Percentiles rank a stretch among this genome's conserved stretches.
These are phyloP conservation scores for Tuber umbilicatum DNA, from an alignment of 495 filamentous ascomycete species.

Conservation along the genomic window DNA sequence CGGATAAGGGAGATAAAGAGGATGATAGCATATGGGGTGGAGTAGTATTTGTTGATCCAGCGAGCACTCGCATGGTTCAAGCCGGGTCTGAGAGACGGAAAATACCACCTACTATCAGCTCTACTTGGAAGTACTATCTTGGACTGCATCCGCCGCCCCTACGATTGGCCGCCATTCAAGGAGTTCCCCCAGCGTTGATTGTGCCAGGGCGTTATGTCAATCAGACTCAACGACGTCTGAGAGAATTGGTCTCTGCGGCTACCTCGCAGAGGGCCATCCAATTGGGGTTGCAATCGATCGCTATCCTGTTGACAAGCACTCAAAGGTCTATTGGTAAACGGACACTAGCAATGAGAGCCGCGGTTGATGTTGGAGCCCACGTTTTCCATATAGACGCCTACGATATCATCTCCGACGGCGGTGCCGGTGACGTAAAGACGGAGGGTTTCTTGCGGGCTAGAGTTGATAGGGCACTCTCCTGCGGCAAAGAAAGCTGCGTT, in stretches of 20 bases:
- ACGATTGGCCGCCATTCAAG: slow-evolving; percentile 46
- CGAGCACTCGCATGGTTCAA: slow-evolving; percentile 77
- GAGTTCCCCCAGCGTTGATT: slow-evolving; percentile 45
- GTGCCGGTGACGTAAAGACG: slow-evolving; percentile 83
- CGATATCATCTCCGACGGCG: slow-evolving; percentile 84
- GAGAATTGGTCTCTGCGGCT: slow-evolving; percentile 80
- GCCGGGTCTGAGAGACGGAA: slow-evolving; percentile 74
- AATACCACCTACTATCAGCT: slow-evolving; percentile 64
- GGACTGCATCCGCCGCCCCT: slow-evolving; percentile 58
- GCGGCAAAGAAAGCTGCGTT: slow-evolving; percentile 74
- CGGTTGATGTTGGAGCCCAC: slow-evolving; percentile 82
- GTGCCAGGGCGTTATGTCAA: slow-evolving; percentile 52
- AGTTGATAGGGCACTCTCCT: slow-evolving; percentile 79
- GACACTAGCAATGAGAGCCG: slow-evolving; percentile 65
- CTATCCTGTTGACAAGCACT: slow-evolving; percentile 78
- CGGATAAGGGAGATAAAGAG: slow-evolving; percentile 53
- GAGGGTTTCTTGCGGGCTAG: slow-evolving; percentile 81
- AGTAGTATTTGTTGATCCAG: slow-evolving; percentile 73
- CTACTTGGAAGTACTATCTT: slow-evolving; percentile 80
- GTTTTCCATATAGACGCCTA: slow-evolving; percentile 85
- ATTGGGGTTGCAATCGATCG: slow-evolving; percentile 76
- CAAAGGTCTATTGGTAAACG: slow-evolving; percentile 89
- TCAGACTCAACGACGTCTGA: slow-evolving; percentile 63
- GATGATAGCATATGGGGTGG: slow-evolving; percentile 69
- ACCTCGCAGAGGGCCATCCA: slow-evolving; percentile 82